A percentile compares a stretch with the other conserved stretches of the same genome.
Evolutionary conservation across 2,329 filamentous ascomycete species (phyloP).

Genomic region (Aureobasidium sp.): DNA sequence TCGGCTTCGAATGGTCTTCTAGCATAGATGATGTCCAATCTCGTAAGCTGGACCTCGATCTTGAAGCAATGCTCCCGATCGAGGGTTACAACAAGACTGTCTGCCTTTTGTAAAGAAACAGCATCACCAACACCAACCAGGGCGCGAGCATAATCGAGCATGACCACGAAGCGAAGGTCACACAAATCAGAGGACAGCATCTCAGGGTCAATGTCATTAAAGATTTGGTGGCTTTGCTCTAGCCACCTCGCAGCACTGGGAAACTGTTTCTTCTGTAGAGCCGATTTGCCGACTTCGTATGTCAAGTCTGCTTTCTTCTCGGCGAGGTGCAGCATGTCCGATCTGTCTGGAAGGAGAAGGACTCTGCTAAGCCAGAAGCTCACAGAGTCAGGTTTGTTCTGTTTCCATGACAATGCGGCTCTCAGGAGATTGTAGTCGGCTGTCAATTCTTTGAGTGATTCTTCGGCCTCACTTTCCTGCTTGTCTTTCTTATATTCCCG

Average conservation of each 20-base stretch:
- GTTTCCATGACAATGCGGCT: conserved; percentile 66
- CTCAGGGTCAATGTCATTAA: conserved; percentile 51
- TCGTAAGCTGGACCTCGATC: conserved; percentile 59
- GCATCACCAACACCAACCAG: conserved; percentile 33
- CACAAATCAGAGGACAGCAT: conserved; percentile 51
- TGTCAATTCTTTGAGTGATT: conserved; percentile 36
- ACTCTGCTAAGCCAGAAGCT: conserved; percentile 68
- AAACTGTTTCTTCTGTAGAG: conserved; percentile 48
- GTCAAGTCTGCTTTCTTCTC: conserved; percentile 62
- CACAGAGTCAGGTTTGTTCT: conserved; percentile 64
- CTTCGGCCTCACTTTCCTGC: conserved; percentile 20
- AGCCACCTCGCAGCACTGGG: conserved; percentile 63
- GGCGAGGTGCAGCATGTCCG: conserved; percentile 43
- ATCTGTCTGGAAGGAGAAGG: conserved; percentile 28
- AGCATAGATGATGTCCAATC: conserved; percentile 58
- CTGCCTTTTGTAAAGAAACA: conserved; percentile 46
- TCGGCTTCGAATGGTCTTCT: conserved; percentile 30
- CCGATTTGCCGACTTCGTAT: conserved; percentile 62
- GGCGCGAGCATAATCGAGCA: conserved; percentile 43
- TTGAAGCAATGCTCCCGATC: conserved; percentile 35
- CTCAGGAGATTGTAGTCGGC: conserved; percentile 61
- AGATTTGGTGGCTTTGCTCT: conserved; percentile 54
- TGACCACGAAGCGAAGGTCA: conserved; percentile 59
- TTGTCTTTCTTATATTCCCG: neutral
- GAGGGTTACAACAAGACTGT: conserved; percentile 26